Evolutionary conservation across 305 asterid species (phyloP).

Genomic region (Ajuga reptans): DNA sequence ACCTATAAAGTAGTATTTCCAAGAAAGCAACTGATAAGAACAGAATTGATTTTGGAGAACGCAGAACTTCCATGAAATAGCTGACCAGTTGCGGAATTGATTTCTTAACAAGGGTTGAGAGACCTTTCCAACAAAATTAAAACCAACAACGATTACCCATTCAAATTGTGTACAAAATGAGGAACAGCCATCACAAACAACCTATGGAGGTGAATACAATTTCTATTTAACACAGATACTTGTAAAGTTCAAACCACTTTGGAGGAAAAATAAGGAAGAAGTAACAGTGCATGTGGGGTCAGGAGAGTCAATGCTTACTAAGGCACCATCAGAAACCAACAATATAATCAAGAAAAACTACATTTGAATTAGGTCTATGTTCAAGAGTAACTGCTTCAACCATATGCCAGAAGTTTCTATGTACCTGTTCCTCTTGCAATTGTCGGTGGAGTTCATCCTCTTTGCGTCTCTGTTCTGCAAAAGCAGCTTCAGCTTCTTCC

Average conservation of each 20-base stretch:
- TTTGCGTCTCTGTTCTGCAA: slow-evolving; percentile 65
- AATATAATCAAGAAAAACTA: background rate
- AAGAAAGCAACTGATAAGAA: background rate
- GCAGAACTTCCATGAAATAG: background rate
- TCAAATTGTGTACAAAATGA: background rate
- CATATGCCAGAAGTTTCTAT: slow-evolving; percentile 9
- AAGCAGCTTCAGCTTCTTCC: slow-evolving; percentile 94
- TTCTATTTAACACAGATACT: background rate
- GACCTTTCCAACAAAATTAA: background rate
- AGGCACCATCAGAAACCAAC: background rate
- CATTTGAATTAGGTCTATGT: background rate
- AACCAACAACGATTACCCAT: background rate
- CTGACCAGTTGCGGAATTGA: background rate
- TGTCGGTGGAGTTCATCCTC: slow-evolving; percentile 63
- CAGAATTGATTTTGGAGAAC: background rate
- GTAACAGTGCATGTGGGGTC: background rate
- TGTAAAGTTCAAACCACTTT: background rate
- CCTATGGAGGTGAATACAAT: background rate
- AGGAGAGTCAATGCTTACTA: background rate
- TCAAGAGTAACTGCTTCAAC: background rate
- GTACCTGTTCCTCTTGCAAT: slow-evolving; percentile 73
- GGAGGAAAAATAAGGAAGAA: background rate
- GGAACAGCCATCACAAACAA: background rate
- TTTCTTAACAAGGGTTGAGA: background rate
- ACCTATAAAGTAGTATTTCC: background rate